Evolutionary conservation across 1,284 basidiomycete species (phyloP), one percentile per base, ranked within the genome.

Genomic region (Apiotrichum akiyoshidainum): DNA sequence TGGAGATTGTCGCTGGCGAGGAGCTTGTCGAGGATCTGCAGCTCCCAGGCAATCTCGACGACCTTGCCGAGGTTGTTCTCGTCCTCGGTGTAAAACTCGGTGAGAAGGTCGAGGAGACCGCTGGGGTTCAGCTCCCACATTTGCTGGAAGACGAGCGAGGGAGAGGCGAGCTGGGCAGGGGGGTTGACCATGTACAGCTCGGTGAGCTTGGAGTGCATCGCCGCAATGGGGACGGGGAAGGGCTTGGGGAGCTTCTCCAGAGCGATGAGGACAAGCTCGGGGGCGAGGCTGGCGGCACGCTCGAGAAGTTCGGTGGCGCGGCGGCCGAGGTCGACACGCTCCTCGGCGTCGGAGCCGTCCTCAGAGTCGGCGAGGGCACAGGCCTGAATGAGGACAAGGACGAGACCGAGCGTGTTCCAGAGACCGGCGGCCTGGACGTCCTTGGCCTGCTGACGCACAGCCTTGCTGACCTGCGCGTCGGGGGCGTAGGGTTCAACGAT

Each of bases 101-200:
- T 85, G 76, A 99, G 88, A 2, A 91, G 89, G 57, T 87, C 85
- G 10, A 92, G 87, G 51, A 98, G 83, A 71, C 93, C 90, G 0
- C 85, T 81, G 1, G 88, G 89, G 68, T 94, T 86, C 51, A 90
- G 89, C 70, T 94, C 89, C 88, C 90, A 95, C 60, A 99, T 86
- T 58, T 92, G 84, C 86, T 95, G 91, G 80, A 99, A 98, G 58
- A 98, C 94, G 22, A 99, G 85, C 66, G 95, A 90, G 68, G 95
- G 90, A 65, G 93, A 93, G 9, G 92, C 92, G 71, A 96, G 90
- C 7, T 92, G 89, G 21, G 86, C 87, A 5, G 57, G 53, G 9
- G 68, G 58, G 31, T 66, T 65, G 34, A 67, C 64, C 49, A 99
- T 82, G 81, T 99, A 98, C 85, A 94, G 89, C 46, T 86, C 83